A percentile compares a stretch with the other conserved stretches of the same genome.
phyloP scores from a whole-genome alignment of 1,284 basidiomycete genomes.

The Leccinum insolens region DNA sequence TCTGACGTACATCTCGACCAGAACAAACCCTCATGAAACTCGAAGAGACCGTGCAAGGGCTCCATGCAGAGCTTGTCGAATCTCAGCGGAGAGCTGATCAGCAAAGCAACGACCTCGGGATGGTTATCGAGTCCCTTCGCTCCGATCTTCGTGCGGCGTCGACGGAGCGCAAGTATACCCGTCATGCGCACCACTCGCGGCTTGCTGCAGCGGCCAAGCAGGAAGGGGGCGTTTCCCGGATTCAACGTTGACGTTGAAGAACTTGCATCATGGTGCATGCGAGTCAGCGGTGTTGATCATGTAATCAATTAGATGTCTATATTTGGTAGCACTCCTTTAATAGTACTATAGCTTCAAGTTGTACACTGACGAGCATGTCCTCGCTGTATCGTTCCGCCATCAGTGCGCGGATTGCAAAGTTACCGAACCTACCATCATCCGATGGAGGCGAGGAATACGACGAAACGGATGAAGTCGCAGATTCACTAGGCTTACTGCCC shows the following conservation, averaged over 20 bases:
- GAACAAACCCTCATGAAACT: constrained; percentile 8
- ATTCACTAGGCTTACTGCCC: constrained; percentile 63
- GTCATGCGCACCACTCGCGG: not conserved
- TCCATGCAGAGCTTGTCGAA: constrained; percentile 7
- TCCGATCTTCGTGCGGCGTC: constrained; percentile 1
- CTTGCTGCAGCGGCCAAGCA: not conserved
- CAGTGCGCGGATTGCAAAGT: constrained; percentile 64
- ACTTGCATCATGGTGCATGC: not conserved
- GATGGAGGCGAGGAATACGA: constrained; percentile 49
- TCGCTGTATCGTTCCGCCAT: constrained; percentile 71
- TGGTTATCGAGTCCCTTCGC: constrained; percentile 8
- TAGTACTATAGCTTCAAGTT: not conserved
- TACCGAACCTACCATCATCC: constrained; percentile 53
- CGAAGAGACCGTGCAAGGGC: constrained; percentile 9
- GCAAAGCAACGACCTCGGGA: not conserved
- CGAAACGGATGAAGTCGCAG: constrained; percentile 62
- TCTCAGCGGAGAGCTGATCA: not conserved
- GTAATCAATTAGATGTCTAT: not conserved
- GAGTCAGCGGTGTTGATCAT: not conserved
- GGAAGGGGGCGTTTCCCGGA: not conserved
- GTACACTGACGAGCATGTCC: constrained; percentile 50
- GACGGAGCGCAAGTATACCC: not conserved
- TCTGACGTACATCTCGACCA: not conserved
- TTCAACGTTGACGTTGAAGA: not conserved
- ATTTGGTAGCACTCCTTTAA: constrained; percentile 4